A percentile compares a stretch with the other conserved stretches of the same genome.
phyloP scores from a whole-genome alignment of 140 eudicot species.

The Bidens hawaiensis region DNA sequence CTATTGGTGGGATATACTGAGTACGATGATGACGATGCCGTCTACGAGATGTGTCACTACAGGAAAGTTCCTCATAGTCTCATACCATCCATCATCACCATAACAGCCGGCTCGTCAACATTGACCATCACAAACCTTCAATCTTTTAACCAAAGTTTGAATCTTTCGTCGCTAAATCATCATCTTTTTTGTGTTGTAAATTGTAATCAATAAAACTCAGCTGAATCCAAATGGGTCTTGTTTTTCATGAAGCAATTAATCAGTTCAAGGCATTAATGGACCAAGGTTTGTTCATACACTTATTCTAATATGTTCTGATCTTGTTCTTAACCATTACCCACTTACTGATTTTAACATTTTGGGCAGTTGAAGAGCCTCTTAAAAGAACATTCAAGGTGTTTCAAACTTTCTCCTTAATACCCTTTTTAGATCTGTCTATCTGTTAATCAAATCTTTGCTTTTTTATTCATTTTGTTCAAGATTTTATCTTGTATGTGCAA shows the following conservation, averaged over 20 bases:
- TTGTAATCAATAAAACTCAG: too few species aligned
- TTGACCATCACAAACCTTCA: too few species aligned
- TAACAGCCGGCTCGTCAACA: too few species aligned
- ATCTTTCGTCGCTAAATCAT: too few species aligned
- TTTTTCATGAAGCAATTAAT: constrained; percentile 53
- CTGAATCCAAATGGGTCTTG: constrained; percentile 42
- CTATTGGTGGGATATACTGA: too few species aligned
- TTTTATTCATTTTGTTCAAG: background rate
- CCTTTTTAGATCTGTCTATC: too few species aligned
- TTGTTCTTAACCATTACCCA: background rate
- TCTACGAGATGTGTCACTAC: too few species aligned
- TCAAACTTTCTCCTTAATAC: constrained; percentile 9
- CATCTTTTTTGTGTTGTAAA: too few species aligned
- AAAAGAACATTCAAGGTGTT: constrained; percentile 47
- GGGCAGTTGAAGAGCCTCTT: constrained; percentile 53
- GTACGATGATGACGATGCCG: too few species aligned
- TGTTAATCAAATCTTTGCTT: constrained; percentile 29
- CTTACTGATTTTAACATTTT: constrained; percentile 16
- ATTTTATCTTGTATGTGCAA: background rate
- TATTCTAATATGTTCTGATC: background rate
- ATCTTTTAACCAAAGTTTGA: too few species aligned
- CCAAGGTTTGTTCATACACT: constrained; percentile 40
- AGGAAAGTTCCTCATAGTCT: too few species aligned
- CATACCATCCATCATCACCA: too few species aligned
- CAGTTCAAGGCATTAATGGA: constrained; percentile 60